phyloP scores from a whole-genome alignment of 2,329 filamentous ascomycete species.

The Claviceps spartinae region DNA sequence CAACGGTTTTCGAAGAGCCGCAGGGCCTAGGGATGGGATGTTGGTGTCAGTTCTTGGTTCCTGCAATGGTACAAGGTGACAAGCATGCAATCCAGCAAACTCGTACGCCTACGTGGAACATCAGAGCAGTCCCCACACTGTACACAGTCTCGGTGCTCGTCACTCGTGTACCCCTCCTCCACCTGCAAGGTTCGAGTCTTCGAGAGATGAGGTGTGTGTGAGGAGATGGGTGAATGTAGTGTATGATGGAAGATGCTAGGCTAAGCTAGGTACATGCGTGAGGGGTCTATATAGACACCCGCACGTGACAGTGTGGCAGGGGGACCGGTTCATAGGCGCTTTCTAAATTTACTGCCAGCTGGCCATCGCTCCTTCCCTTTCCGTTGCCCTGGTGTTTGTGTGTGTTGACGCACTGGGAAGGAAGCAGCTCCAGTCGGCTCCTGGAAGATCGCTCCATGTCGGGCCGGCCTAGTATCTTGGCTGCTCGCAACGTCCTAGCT shows the following conservation, averaged over 20 bases:
- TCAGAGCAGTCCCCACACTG: background rate
- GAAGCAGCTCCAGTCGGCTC: background rate
- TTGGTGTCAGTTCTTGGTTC: background rate
- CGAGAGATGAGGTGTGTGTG: background rate
- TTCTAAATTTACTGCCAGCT: background rate
- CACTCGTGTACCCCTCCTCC: background rate
- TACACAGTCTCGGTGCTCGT: background rate
- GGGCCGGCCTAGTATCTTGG: too few relatives aligned
- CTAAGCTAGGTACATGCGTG: too few relatives aligned
- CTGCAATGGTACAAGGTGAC: background rate
- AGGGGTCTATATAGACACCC: too few relatives aligned
- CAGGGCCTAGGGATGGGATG: background rate
- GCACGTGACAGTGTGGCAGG: too few relatives aligned
- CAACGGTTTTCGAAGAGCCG: background rate
- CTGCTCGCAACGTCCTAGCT: background rate
- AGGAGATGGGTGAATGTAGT: too few relatives aligned
- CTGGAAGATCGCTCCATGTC: background rate
- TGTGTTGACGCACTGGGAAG: too few relatives aligned
- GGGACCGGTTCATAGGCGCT: background rate
- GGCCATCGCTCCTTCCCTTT: background rate
- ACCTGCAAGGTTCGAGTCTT: background rate
- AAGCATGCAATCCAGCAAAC: background rate
- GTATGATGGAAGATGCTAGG: too few relatives aligned
- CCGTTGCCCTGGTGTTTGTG: too few relatives aligned
- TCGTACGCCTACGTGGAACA: background rate